These are phyloP conservation scores for Pseudozyma pruni DNA, from an alignment of 1,284 basidiomycete genomes.

Conservation along the genomic window DNA sequence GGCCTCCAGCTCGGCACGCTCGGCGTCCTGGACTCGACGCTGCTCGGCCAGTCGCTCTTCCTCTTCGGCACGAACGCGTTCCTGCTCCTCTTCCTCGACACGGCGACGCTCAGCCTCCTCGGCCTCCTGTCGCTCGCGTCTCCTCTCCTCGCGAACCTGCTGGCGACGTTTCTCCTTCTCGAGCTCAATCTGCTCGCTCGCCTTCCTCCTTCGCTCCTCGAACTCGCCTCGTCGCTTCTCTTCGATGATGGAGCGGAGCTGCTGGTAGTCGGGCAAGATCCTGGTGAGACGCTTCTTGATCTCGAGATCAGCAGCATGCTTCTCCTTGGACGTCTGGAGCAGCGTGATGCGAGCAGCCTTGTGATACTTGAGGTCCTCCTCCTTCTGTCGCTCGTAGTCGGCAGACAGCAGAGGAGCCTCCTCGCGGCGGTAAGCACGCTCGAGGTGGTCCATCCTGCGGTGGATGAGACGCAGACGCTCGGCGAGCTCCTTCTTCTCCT, in stretches of 20 bases:
- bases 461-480: constrained; percentile 84
- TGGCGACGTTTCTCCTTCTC: constrained; percentile 80
- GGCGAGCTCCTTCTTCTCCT: constrained; percentile 90
- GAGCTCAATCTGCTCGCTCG: constrained; percentile 80
- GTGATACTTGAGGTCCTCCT: constrained; percentile 77
- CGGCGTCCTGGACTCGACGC: constrained; percentile 58
- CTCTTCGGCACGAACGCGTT: constrained; percentile 34
- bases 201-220: constrained; percentile 74
- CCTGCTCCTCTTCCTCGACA: constrained; percentile 56
- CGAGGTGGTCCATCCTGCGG: constrained; percentile 93
- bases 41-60: constrained; percentile 56
- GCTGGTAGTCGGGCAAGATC: constrained; percentile 80
- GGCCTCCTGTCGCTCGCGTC: constrained; percentile 47
- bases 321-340: constrained; percentile 74
- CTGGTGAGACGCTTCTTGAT: constrained; percentile 81
- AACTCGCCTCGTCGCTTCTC: constrained; percentile 79
- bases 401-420: constrained; percentile 85
- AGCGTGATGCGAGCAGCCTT: constrained; percentile 70
- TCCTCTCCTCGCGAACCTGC: constrained; percentile 47
- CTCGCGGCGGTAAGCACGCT: constrained; percentile 94
- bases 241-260: constrained; percentile 75
- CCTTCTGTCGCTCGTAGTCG: constrained; percentile 86
- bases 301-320: constrained; percentile 78
- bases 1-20: constrained; percentile 62
- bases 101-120: constrained; percentile 60